Percentiles rank a stretch among this genome's conserved stretches.
Evolutionary conservation across 192 early-diverging fungal species (phyloP).

Genomic region (Rhizophagus sp.): DNA sequence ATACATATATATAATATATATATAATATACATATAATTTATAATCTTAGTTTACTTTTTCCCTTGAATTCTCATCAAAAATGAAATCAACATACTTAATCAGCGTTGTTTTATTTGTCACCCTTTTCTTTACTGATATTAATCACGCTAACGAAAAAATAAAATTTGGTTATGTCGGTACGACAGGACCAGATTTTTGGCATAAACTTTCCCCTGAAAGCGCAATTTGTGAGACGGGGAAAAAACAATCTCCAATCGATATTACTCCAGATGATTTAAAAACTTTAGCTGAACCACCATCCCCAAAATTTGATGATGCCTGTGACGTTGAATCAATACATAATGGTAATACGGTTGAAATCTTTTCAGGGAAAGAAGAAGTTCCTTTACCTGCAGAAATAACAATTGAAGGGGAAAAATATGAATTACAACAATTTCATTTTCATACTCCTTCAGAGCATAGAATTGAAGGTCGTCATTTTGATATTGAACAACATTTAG

Average conservation of each 20-base stretch:
- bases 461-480: slow-evolving; percentile 36
- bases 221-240: slow-evolving; percentile 35
- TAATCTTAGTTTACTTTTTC: too few relatives aligned
- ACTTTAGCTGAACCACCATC: not conserved
- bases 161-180: not conserved
- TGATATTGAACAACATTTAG: slow-evolving; percentile 56
- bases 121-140: not conserved
- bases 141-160: not conserved
- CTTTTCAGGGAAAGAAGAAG: slow-evolving; percentile 13
- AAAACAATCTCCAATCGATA: slow-evolving; percentile 57
- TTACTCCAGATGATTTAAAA: slow-evolving; percentile 27
- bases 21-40: too few relatives aligned
- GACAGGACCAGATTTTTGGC: not conserved
- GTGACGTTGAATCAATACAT: slow-evolving; percentile 32
- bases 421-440: slow-evolving; percentile 56
- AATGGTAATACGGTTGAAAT: slow-evolving; percentile 50
- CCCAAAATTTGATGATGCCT: slow-evolving; percentile 23
- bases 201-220: not conserved
- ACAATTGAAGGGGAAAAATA: slow-evolving; percentile 38
- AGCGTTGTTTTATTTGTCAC: not conserved
- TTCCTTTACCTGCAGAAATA: slow-evolving; percentile 18
- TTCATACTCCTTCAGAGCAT: slow-evolving; percentile 67
- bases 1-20: too few relatives aligned
- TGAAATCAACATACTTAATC: not conserved
- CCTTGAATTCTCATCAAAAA: not conserved